Percentiles rank a stretch among this genome's conserved stretches.
phyloP scores from a whole-genome alignment of 768 basidiomycete species.

The Suillus alpinus region DNA sequence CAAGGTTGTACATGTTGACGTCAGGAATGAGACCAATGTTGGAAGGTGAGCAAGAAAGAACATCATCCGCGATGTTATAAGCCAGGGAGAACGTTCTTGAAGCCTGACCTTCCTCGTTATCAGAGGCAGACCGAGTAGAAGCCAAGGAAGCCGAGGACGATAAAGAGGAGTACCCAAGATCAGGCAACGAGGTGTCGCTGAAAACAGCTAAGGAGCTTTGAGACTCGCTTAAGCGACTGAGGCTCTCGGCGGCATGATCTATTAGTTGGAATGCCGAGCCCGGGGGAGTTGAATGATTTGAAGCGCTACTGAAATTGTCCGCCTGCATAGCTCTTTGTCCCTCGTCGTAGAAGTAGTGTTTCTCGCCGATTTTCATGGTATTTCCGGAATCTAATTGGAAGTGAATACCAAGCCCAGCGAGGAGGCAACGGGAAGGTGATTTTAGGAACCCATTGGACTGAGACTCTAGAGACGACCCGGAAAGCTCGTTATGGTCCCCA shows the following conservation, averaged over 20 bases:
- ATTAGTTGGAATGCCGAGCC: background rate
- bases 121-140: background rate
- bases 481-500: background rate
- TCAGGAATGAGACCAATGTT: conserved; percentile 29
- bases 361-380: background rate
- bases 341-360: background rate
- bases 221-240: background rate
- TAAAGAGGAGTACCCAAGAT: background rate
- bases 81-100: background rate
- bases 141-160: background rate
- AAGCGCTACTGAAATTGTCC: background rate
- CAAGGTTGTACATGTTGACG: conserved; percentile 33
- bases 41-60: conserved; percentile 11
- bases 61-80: conserved; percentile 7
- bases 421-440: conserved; percentile 11
- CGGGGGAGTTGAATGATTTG: background rate
- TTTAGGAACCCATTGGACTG: conserved; percentile 29
- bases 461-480: conserved; percentile 14
- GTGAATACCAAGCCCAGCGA: conserved; percentile 28
- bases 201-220: background rate
- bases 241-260: background rate
- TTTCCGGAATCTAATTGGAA: conserved; percentile 1
- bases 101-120: background rate
- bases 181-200: background rate
- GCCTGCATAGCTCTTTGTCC: background rate